Evolutionary conservation across 2,329 filamentous ascomycete genomes (phyloP), one percentile per base, ranked within the genome.

Genomic region (Cercospora sp.): DNA sequence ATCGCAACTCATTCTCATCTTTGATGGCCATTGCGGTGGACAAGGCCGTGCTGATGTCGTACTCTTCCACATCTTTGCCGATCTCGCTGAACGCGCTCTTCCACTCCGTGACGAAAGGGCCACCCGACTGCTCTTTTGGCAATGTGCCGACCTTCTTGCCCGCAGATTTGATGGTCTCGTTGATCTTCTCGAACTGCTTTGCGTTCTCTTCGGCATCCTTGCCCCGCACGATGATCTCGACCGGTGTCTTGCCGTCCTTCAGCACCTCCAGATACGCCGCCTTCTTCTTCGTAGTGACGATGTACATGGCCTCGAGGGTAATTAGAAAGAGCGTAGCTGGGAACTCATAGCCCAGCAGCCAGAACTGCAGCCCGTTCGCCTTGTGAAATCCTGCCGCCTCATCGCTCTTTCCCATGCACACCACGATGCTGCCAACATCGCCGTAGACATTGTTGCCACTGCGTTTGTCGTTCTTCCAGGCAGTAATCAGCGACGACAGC

Each of bases 271-370:
- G 86, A 80, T 98, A 94, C 78, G 97, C 94, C 28, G 95, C 94
- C 88, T 99, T 99, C 83, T 99, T 99, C 68, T 92, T 90, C 5
- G 95, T 99, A 6, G 95, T 99, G 72, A 99, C 89, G 68, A 98
- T 90, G 82, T 95, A 96, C 75, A 98, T 85, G 58, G 89, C 89
- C 69, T 98, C 95, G 69, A 90, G 84, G 1, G 94, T 98, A 79
- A 99, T 89, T 63, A 99, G 86, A 85, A 99, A 93, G 71, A 99
- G 85, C 0, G 95, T 99, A 45, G 94, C 94, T 36, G 95, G 95
- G 78, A 99, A 99, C 80, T 99, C 95, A 84, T 99, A 99, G 76
- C 95, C 95, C 70, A 99, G 88, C 65, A 99, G 86, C 96, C 96
- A 99, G 82, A 98, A 97, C 84, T 98, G 95, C 81, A 97, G 90